phyloP scores from a whole-genome alignment of 805 yeast genomes.

The Saccharomycopsis vini region DNA sequence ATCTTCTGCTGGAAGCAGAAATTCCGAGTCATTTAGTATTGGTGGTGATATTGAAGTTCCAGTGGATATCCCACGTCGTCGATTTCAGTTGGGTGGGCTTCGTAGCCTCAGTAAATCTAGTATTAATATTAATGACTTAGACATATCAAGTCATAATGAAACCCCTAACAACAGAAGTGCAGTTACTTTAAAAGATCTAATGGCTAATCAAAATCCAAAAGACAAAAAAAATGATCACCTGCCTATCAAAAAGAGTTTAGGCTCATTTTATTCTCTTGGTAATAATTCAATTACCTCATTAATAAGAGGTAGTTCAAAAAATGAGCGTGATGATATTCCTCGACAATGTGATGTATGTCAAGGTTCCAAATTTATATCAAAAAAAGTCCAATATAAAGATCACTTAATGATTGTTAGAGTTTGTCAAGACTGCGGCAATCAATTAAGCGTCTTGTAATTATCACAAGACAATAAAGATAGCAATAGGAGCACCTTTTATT shows the following conservation, averaged over 20 bases:
- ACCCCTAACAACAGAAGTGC: neutral
- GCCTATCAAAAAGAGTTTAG: neutral
- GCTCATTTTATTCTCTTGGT: slow-evolving; percentile 10
- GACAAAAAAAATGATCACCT: slow-evolving; percentile 1
- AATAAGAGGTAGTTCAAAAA: slow-evolving; percentile 2
- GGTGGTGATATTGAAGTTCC: neutral
- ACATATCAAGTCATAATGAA: neutral
- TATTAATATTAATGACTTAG: neutral
- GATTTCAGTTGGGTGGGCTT: neutral
- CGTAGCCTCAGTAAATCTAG: neutral
- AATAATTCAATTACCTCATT: slow-evolving; percentile 3
- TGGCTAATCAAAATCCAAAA: neutral
- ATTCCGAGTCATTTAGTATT: too few species aligned
- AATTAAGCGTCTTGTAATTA: too few species aligned
- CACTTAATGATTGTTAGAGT: neutral
- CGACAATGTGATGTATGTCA: slow-evolving; percentile 14
- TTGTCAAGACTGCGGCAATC: slow-evolving; percentile 17
- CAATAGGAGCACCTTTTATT: too few species aligned
- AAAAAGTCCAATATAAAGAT: slow-evolving; percentile 12
- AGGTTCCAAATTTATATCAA: slow-evolving; percentile 10
- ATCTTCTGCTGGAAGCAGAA: too few species aligned
- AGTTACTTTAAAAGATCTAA: neutral
- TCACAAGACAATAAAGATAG: too few species aligned
- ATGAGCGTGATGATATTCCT: neutral
- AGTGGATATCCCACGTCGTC: neutral